Conservation (phyloP, 768 basidiomycete genomes). For the Dentipellis fragilis region DNA sequence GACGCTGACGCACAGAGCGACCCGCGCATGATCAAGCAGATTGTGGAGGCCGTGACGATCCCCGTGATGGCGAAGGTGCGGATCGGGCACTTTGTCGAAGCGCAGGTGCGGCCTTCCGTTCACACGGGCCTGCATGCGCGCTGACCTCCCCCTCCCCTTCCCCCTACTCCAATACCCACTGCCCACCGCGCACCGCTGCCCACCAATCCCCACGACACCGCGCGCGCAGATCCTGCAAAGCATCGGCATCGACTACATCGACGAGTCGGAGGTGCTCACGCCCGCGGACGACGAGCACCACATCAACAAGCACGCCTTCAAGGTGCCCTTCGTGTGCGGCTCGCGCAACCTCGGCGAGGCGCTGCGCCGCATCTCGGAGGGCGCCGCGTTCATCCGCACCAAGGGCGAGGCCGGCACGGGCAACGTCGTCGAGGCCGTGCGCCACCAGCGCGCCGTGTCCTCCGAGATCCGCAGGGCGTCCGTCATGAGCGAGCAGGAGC, state of each 20-base stretch:
- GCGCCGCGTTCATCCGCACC: slow-evolving; percentile 96
- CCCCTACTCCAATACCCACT: background rate
- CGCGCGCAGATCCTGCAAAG: slow-evolving; percentile 73
- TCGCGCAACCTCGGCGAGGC: slow-evolving; percentile 94
- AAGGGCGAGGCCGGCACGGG: slow-evolving; percentile 91
- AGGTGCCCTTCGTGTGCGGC: slow-evolving; percentile 94
- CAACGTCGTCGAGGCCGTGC: slow-evolving; percentile 89
- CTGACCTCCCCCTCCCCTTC: no score
- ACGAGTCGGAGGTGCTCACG: slow-evolving; percentile 91
- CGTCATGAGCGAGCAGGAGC: slow-evolving; percentile 89
- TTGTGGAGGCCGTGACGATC: slow-evolving; percentile 89
- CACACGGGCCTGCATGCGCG: background rate
- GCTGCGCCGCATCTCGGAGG: slow-evolving; percentile 90
- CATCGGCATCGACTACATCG: slow-evolving; percentile 93
- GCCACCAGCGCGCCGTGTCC: slow-evolving; percentile 79
- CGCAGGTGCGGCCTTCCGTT: slow-evolving; percentile 44
- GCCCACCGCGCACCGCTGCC: background rate
- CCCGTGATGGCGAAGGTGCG: slow-evolving; percentile 96
- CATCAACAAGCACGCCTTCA: slow-evolving; percentile 94
- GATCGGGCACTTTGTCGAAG: slow-evolving; percentile 97
- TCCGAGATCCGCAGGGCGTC: slow-evolving; percentile 78
- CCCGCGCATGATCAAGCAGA: slow-evolving; percentile 93
- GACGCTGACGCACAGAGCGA: slow-evolving; percentile 49
- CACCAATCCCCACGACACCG: no score
- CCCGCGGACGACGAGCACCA: slow-evolving; percentile 94